These are phyloP conservation scores for Xylaria sp. DNA, from an alignment of 2,329 filamentous ascomycete genomes.

Conservation along the genomic window DNA sequence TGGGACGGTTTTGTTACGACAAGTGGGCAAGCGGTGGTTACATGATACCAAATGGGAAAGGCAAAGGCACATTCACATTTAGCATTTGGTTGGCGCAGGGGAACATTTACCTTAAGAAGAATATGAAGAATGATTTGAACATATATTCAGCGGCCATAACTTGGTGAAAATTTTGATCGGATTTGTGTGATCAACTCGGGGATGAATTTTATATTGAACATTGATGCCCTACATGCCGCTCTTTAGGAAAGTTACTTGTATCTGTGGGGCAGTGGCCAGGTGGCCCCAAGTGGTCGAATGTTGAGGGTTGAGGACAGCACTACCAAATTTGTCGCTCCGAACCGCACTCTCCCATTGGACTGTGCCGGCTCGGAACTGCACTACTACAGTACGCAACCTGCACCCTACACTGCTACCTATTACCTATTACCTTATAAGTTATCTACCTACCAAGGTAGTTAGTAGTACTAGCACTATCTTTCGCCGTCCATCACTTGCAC, in stretches of 20 bases:
- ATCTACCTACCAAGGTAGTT: too few species aligned
- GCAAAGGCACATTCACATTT: slow-evolving; percentile 34
- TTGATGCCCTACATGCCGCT: neutral
- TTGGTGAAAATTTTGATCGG: neutral
- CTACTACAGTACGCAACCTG: neutral
- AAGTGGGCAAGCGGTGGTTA: slow-evolving; percentile 41
- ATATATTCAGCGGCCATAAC: neutral
- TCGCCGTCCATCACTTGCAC: slow-evolving; percentile 36
- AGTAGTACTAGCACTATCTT: slow-evolving; percentile 15
- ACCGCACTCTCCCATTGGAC: slow-evolving; percentile 18
- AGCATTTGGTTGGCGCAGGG: slow-evolving; percentile 46
- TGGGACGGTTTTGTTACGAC: slow-evolving; percentile 31
- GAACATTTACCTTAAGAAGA: slow-evolving; percentile 23
- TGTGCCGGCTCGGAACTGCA: neutral
- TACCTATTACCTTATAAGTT: too few species aligned
- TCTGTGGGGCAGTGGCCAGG: slow-evolving; percentile 26
- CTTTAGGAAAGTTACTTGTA: neutral
- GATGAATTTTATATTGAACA: neutral
- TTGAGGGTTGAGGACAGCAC: slow-evolving; percentile 22
- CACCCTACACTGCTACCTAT: neutral
- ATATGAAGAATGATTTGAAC: slow-evolving; percentile 22
- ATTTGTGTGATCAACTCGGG: neutral
- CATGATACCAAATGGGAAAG: slow-evolving; percentile 44
- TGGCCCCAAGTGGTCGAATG: slow-evolving; percentile 13
- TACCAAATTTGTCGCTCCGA: slow-evolving; percentile 29